Conservation (phyloP, 1,284 basidiomycete genomes). For the Flammula alnicola region DNA sequence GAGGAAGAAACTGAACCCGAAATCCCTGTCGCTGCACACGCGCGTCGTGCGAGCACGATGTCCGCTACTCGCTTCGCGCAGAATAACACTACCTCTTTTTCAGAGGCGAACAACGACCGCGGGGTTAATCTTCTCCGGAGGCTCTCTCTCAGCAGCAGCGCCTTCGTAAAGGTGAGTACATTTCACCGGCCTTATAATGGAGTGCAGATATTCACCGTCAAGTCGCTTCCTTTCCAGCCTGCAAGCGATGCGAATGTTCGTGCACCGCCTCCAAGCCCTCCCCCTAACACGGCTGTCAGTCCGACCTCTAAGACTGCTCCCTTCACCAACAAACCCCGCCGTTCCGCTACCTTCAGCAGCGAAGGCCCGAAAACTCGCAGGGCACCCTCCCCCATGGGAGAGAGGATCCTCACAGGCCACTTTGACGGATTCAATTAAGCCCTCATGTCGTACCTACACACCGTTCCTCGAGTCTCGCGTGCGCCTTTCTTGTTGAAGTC, state of each 20-base stretch:
- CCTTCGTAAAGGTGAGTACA: constrained; percentile 57
- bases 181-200: constrained; percentile 14
- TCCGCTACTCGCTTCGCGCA: constrained; percentile 54
- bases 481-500: too few species aligned
- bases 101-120: constrained; percentile 59
- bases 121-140: constrained; percentile 71
- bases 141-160: constrained; percentile 64
- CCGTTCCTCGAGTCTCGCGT: neutral
- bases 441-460: neutral
- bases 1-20: constrained; percentile 51
- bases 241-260: constrained; percentile 25
- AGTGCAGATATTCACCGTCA: constrained; percentile 17
- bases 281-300: constrained; percentile 33
- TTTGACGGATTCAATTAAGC: constrained; percentile 78
- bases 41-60: constrained; percentile 53
- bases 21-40: constrained; percentile 48
- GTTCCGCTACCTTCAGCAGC: constrained; percentile 61
- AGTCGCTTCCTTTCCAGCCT: constrained; percentile 22
- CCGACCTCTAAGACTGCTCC: constrained; percentile 39
- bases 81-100: constrained; percentile 35
- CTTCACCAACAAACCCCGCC: constrained; percentile 49
- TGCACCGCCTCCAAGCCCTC: constrained; percentile 45
- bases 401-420: constrained; percentile 81
- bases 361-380: constrained; percentile 54
- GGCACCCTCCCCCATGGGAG: constrained; percentile 84